phyloP scores from a whole-genome alignment of 371 early-diverging fungal genomes.

The Vairimorpha necatrix region DNA sequence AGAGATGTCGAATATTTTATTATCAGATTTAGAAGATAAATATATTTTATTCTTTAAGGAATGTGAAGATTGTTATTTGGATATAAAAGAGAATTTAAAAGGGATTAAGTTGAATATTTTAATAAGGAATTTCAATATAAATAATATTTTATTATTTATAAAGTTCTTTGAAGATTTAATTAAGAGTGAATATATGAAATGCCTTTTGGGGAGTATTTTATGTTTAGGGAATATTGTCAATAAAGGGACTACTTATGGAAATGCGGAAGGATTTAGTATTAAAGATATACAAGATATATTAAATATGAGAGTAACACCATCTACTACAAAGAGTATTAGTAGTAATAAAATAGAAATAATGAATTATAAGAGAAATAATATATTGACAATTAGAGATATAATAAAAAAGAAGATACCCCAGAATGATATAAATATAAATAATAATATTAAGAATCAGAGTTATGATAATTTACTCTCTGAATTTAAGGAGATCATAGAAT shows the following conservation, averaged over 20 bases:
- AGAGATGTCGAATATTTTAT: slow-evolving; percentile 14
- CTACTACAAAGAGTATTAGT: not conserved
- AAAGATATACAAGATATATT: slow-evolving; percentile 26
- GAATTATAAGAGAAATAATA: not conserved
- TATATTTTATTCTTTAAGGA: slow-evolving; percentile 43
- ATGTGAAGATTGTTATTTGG: slow-evolving; percentile 11
- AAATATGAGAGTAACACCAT: slow-evolving; percentile 16
- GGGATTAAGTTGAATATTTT: slow-evolving; percentile 22
- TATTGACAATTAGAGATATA: not conserved
- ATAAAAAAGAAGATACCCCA: not conserved
- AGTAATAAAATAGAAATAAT: not conserved
- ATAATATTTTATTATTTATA: not conserved
- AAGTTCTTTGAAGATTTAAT: slow-evolving; percentile 12
- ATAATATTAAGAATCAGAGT: not conserved
- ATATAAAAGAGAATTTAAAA: slow-evolving; percentile 9
- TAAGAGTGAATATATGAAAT: slow-evolving; percentile 11
- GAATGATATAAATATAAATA: not conserved
- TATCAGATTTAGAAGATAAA: slow-evolving; percentile 32
- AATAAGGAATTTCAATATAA: slow-evolving; percentile 1
- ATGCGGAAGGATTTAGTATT: slow-evolving; percentile 48
- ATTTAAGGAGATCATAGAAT: not conserved
- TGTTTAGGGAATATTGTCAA: slow-evolving; percentile 52
- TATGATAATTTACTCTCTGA: slow-evolving; percentile 6
- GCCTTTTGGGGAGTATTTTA: slow-evolving; percentile 29
- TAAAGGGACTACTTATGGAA: slow-evolving; percentile 31